phyloP scores from a whole-genome alignment of 2,329 filamentous ascomycete species.

The Xylariaceae sp. region DNA sequence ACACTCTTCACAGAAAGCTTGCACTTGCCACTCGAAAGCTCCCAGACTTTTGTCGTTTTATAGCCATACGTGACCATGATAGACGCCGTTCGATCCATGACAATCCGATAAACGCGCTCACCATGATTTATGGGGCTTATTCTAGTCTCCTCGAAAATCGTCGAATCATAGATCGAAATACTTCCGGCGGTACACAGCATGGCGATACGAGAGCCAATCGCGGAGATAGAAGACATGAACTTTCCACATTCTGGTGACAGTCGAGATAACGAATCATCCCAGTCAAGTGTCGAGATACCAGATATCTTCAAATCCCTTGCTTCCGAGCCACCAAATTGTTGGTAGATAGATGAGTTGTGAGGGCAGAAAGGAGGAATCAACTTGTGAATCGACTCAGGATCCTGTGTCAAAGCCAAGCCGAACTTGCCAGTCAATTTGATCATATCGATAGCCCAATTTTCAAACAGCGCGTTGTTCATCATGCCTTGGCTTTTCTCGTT shows the following conservation, averaged over 20 bases:
- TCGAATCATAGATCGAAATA: constrained; percentile 20
- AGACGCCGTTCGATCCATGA: constrained; percentile 18
- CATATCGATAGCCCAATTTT: constrained; percentile 33
- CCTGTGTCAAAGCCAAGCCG: constrained; percentile 20
- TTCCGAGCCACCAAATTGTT: constrained; percentile 28
- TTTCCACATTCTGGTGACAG: constrained; percentile 11
- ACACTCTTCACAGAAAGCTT: constrained; percentile 20
- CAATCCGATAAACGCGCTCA: constrained; percentile 21
- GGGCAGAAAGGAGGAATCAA: constrained; percentile 39
- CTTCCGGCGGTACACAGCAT: constrained; percentile 13
- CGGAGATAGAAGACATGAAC: constrained; percentile 12
- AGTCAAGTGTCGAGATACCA: constrained; percentile 13
- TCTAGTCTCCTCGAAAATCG: constrained; percentile 19
- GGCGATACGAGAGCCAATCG: constrained; percentile 13
- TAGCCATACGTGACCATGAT: constrained; percentile 27
- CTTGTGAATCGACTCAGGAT: constrained; percentile 35
- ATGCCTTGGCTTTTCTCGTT: not conserved
- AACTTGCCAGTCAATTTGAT: constrained; percentile 36
- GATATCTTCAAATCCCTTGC: constrained; percentile 12
- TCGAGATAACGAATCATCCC: constrained; percentile 27
- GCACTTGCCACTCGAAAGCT: constrained; percentile 24
- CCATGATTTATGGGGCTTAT: constrained; percentile 16
- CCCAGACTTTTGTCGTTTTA: constrained; percentile 26
- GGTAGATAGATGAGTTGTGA: constrained; percentile 30
- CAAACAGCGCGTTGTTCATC: constrained; percentile 21